Evolutionary conservation across 805 yeast species (phyloP).

Genomic region (Candida awuae): DNA sequence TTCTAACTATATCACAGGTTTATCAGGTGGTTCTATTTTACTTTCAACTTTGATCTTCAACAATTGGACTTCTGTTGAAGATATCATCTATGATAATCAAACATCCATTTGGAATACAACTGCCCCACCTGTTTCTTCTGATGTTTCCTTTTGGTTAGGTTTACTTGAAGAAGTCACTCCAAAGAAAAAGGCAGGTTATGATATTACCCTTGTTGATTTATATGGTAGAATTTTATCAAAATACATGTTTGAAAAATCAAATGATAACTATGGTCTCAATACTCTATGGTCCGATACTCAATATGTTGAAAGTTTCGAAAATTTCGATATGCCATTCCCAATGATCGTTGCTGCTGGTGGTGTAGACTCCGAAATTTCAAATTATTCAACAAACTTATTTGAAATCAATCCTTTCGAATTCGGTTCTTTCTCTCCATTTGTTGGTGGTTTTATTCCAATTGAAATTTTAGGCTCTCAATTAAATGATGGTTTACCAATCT

Average conservation of each 20-base stretch:
- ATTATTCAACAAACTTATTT: slow-evolving; percentile 50
- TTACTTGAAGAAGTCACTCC: slow-evolving; percentile 40
- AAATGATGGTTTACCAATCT: slow-evolving; percentile 45
- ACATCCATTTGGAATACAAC: slow-evolving; percentile 55
- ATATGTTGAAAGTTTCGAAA: slow-evolving; percentile 45
- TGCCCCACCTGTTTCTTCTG: slow-evolving; percentile 48
- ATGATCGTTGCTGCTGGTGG: slow-evolving; percentile 55
- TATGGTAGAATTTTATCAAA: slow-evolving; percentile 67
- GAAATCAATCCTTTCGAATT: slow-evolving; percentile 59
- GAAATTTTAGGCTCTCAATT: slow-evolving; percentile 61
- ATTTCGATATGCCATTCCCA: slow-evolving; percentile 64
- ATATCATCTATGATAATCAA: slow-evolving; percentile 33
- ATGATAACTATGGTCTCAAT: slow-evolving; percentile 51
- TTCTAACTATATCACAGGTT: slow-evolving; percentile 61
- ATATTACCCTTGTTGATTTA: slow-evolving; percentile 54
- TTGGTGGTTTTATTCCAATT: slow-evolving; percentile 54
- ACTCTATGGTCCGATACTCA: slow-evolving; percentile 48
- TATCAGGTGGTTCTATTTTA: slow-evolving; percentile 77
- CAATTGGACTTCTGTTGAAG: slow-evolving; percentile 61
- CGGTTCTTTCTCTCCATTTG: slow-evolving; percentile 78
- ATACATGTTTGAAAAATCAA: slow-evolving; percentile 51
- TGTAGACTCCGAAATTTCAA: slow-evolving; percentile 39
- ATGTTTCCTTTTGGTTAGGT: slow-evolving; percentile 39
- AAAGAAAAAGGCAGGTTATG: slow-evolving; percentile 51
- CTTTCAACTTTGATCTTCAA: slow-evolving; percentile 59